Conservation (phyloP, 208 protist genomes). For the Trypanosoma brucei region DNA sequence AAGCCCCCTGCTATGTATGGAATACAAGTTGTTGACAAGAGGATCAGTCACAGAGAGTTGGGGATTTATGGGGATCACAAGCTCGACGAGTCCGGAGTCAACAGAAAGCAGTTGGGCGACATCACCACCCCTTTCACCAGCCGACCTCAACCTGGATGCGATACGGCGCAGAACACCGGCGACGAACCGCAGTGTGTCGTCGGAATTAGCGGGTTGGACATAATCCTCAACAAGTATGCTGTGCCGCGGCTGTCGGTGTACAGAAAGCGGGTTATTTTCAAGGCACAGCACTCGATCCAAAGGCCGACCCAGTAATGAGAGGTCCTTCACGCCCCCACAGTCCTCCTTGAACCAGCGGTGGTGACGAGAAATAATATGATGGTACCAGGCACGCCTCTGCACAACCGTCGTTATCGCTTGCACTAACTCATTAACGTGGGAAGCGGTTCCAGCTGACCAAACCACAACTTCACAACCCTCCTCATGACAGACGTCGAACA, state of each 20-base stretch:
- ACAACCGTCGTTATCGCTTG: constrained; percentile 36
- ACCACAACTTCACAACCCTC: constrained; percentile 72
- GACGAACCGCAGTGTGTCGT: constrained; percentile 50
- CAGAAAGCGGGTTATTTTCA: constrained; percentile 80
- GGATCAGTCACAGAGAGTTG: not conserved
- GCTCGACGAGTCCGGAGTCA: constrained; percentile 5
- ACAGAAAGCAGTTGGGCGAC: constrained; percentile 13
- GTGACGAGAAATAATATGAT: constrained; percentile 78
- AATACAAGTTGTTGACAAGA: too few species aligned
- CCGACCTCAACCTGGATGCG: constrained; percentile 15
- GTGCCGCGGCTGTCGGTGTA: constrained; percentile 41
- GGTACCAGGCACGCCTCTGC: constrained; percentile 57
- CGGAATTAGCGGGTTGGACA: constrained; percentile 28
- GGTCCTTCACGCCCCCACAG: constrained; percentile 54
- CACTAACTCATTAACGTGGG: constrained; percentile 69
- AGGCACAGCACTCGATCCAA: constrained; percentile 54
- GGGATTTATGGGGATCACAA: constrained; percentile 1
- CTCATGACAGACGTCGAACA: constrained; percentile 46
- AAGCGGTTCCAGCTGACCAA: constrained; percentile 57
- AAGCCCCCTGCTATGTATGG: constrained; percentile 13
- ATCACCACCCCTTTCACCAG: not conserved
- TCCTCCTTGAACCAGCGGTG: constrained; percentile 49
- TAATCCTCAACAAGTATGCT: constrained; percentile 80
- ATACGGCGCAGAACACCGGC: constrained; percentile 43
- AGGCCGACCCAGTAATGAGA: constrained; percentile 44